Conservation (phyloP, 345 rosid genomes). For the Brassica incana region DNA sequence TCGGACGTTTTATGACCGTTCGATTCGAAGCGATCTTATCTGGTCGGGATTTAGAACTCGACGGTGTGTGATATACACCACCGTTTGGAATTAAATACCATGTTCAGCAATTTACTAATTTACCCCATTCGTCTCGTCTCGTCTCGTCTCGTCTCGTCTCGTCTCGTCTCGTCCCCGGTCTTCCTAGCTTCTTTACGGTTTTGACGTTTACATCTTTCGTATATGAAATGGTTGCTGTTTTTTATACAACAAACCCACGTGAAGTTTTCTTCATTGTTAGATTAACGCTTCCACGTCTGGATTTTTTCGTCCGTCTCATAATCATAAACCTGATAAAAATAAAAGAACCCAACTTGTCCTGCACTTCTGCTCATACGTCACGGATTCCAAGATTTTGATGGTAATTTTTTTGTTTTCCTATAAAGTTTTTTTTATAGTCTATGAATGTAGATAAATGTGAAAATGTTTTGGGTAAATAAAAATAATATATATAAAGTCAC, state of each 20-base stretch:
- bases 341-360: not conserved
- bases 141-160: not conserved
- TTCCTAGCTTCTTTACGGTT: not conserved
- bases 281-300: constrained; percentile 22
- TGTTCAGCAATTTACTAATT: not conserved
- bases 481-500: constrained; percentile 17
- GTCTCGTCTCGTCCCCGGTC: too few relatives aligned
- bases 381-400: constrained; percentile 21
- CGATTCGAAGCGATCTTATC: constrained; percentile 34
- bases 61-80: constrained; percentile 16
- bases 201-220: constrained; percentile 15
- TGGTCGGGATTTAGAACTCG: constrained; percentile 9
- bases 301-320: not conserved
- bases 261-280: not conserved
- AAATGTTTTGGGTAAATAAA: constrained; percentile 21
- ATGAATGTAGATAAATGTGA: constrained; percentile 24
- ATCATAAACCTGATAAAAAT: not conserved
- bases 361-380: constrained; percentile 4
- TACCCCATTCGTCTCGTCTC: not conserved
- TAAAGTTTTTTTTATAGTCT: not conserved
- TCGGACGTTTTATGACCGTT: constrained; percentile 23
- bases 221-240: constrained; percentile 20
- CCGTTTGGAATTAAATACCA: not conserved
- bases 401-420: not conserved
- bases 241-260: not conserved